A percentile compares a stretch with the other conserved stretches of the same genome.
phyloP scores from a whole-genome alignment of 2,329 filamentous ascomycete species.

The Stachybotrys elegans region DNA sequence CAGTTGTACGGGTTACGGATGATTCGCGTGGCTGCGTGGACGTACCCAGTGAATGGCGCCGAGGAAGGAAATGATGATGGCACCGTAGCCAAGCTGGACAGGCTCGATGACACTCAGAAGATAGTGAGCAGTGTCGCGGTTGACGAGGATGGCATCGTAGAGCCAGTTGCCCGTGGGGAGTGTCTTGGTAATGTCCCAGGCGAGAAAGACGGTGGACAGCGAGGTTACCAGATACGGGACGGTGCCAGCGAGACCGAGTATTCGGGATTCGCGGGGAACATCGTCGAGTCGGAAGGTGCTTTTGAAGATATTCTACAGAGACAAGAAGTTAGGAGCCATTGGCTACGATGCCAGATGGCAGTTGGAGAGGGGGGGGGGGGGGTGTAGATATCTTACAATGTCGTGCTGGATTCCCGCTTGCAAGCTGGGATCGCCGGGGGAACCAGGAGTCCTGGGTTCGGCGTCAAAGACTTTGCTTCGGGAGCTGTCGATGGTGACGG shows the following conservation, averaged over 20 bases:
- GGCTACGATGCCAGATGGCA: not conserved
- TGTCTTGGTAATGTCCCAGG: conserved; percentile 74
- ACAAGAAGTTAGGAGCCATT: conserved; percentile 2
- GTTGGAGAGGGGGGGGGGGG: too few relatives aligned
- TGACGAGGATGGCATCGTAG: conserved; percentile 49
- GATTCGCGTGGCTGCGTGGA: too few relatives aligned
- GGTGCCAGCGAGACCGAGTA: conserved; percentile 70
- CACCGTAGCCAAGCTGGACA: conserved; percentile 85
- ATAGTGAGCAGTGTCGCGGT: conserved; percentile 64
- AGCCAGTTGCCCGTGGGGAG: conserved; percentile 55
- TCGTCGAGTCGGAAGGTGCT: conserved; percentile 61
- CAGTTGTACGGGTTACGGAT: not conserved
- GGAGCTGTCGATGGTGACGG: conserved; percentile 55
- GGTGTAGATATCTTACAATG: conserved; percentile 57
- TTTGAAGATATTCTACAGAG: conserved; percentile 53
- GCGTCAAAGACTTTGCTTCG: conserved; percentile 44
- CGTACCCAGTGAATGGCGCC: conserved; percentile 84
- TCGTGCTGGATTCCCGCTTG: conserved; percentile 36
- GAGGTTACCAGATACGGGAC: conserved; percentile 84
- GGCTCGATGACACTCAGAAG: conserved; percentile 75
- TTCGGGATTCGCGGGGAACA: conserved; percentile 63
- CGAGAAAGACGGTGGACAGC: conserved; percentile 72
- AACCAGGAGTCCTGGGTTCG: not conserved
- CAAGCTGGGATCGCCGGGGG: conserved; percentile 19
- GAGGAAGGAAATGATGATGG: conserved; percentile 88